Evolutionary conservation across 2,329 filamentous ascomycete genomes (phyloP), one percentile per base, ranked within the genome.

Genomic region (Helotiales sp.): DNA sequence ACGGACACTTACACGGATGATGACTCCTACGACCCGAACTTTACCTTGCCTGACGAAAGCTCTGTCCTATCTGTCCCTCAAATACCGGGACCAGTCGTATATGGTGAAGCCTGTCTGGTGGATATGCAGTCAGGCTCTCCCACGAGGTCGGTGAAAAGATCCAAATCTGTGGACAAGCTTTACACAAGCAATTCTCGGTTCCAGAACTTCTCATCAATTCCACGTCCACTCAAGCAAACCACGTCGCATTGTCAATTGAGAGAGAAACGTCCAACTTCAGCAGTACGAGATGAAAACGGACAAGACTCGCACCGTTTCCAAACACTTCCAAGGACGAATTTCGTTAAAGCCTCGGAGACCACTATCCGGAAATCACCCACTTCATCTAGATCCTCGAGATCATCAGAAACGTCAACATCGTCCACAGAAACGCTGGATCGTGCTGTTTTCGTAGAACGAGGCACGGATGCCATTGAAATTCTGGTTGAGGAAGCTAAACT

Each of bases 361-460:
- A 77, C 72, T 1, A 77, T 78, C 32, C 74, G 63, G n/a, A 74
- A 62, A 54, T 74, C 73, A 76, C 76, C 43, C 63, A 70, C 37
- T 37, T 57, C 52, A 7, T 54, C 10, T 26, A 58, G 61, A 2
- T 61, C 65, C 2, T 47, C 62, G 24, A 60, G 32, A 37, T 69
- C 68, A 47, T 62, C 28, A 13, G 50, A 34, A 22, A 70, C 63
- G 26, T 64, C 52, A 0, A 24, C 20, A 45, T n/a, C 63, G 11
- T 20, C 17, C 47, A 30, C n/a, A n/a, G 26, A 60, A 58, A 8
- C 32, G 22, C 10, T 17, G 13, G 50, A 55, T 43, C 61, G 17
- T 62, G 69, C 30, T 30, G 10, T 65, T 0, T 82, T 80, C 62
- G 76, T 81, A 20, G 80, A 84, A 69, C 77, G 78, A 10, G 81